Conservation (phyloP, 305 asterid species). For the Fraxinus floribunda region DNA sequence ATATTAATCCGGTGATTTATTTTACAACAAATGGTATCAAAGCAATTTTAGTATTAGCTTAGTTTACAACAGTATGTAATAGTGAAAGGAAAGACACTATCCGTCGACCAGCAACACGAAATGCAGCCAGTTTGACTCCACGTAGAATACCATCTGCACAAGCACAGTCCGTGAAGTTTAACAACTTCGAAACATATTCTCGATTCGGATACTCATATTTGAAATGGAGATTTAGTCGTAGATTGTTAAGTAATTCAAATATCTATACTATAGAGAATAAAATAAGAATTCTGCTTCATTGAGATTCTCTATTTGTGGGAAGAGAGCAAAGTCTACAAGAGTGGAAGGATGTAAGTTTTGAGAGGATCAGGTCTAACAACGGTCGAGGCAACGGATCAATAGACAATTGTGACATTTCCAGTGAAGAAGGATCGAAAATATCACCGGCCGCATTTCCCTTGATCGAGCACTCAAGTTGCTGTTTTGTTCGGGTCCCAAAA, state of each 20-base stretch:
- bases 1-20: too few relatives aligned
- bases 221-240: neutral
- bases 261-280: neutral
- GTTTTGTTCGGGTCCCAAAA: too few relatives aligned
- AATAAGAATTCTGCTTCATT: neutral
- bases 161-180: conserved; percentile 16
- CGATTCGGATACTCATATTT: conserved; percentile 30
- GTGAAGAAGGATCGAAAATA: conserved; percentile 15
- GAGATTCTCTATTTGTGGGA: neutral
- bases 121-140: conserved; percentile 17
- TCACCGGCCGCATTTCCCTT: conserved; percentile 12
- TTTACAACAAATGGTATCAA: too few relatives aligned
- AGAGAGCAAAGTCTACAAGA: conserved; percentile 11
- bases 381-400: conserved; percentile 7
- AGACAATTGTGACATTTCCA: conserved; percentile 27
- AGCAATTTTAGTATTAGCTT: too few relatives aligned
- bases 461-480: conserved; percentile 14
- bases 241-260: neutral
- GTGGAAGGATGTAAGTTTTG: conserved; percentile 32
- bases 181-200: conserved; percentile 28
- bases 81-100: conserved; percentile 52
- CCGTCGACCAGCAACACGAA: conserved; percentile 51
- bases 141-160: conserved; percentile 27
- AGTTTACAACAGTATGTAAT: conserved; percentile 33
- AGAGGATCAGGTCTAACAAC: conserved; percentile 18